Base-by-base conservation (phyloP, 2,329 filamentous ascomycete species). In the Fusarium sp. region DNA sequence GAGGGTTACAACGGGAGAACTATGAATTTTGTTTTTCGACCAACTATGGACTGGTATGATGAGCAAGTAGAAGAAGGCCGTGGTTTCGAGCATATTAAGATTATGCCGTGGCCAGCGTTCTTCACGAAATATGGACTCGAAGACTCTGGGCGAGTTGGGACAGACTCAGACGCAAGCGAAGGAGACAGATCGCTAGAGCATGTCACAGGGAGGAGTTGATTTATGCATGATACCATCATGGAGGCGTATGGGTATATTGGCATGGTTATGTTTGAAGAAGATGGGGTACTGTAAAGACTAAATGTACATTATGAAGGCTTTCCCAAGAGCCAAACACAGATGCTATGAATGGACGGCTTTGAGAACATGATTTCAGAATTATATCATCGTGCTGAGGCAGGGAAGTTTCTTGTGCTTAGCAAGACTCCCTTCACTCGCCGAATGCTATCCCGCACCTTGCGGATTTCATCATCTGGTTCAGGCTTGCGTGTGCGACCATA, bases 381-480 rank as follows among this genome's bases (percentile, higher is more conserved):
- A 26, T 23, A 23, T 70, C 54, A 81, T 69, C 77, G 77, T 37
- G 81, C 77, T 41, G 82, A 82, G 5, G 81, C 75, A n/a, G 90
- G 91, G 72, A 95, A 95, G 75, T 89, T 93, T 75, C 91, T 88
- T 7, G 93, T 88, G 76, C 90, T 93, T 60, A 97, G 80, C 73
- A 96, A 83, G 14, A 93, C 88, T 2, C 93, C 93, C 83, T 97
- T 97, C 44, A 96, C 88, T 61, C 92, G 87, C 70, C 93, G 84
- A 55, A 97, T 95, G 67, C 91, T 92, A 70, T 89, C 89, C 81
- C 92, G 93, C 23, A 93, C 85, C 77, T 88, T 89, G 69, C 89
- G 89, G 74, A 94, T 90, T 80, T 93, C 91, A 80, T 95, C 92
- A 67, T 90, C 87, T 33, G 87, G 86, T 74, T 89, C 89, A 53